These are phyloP conservation scores for Penicillium lividum DNA, from an alignment of 495 filamentous ascomycete species.

Conservation along the genomic window DNA sequence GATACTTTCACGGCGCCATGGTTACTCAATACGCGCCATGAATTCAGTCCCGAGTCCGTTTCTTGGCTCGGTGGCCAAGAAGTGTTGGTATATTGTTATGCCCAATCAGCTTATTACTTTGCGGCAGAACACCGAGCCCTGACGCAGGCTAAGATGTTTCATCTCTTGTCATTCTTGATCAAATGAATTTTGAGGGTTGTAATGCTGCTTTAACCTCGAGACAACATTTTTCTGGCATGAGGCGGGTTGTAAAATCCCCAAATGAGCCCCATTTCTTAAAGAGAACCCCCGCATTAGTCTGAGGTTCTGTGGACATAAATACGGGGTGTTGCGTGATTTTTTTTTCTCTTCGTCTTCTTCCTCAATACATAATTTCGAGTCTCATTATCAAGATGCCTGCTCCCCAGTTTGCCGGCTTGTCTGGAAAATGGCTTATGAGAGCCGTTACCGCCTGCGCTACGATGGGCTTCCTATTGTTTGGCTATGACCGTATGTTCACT, in stretches of 20 bases:
- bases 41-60: not conserved
- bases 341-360: not conserved
- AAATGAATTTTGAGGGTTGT: no score
- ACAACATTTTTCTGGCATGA: not conserved
- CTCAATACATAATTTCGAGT: not conserved
- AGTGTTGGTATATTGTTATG: not conserved
- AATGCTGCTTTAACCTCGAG: not conserved
- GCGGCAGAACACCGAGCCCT: not conserved
- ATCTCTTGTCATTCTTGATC: no score
- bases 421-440: conserved; percentile 58
- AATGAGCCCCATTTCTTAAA: not conserved
- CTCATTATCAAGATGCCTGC: conserved; percentile 1
- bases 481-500: conserved; percentile 52
- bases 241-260: not conserved
- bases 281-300: not conserved
- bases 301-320: not conserved
- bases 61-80: not conserved
- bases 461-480: conserved; percentile 69
- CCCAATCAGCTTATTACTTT: not conserved
- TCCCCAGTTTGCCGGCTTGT: conserved; percentile 57
- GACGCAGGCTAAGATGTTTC: not conserved
- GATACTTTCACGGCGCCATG: not conserved
- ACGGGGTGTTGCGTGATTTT: not conserved
- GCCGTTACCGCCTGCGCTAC: conserved; percentile 63
- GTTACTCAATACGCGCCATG: not conserved